Evolutionary conservation across 352 stramenopile genomes (phyloP).

Genomic region (Phytophthora pisi): DNA sequence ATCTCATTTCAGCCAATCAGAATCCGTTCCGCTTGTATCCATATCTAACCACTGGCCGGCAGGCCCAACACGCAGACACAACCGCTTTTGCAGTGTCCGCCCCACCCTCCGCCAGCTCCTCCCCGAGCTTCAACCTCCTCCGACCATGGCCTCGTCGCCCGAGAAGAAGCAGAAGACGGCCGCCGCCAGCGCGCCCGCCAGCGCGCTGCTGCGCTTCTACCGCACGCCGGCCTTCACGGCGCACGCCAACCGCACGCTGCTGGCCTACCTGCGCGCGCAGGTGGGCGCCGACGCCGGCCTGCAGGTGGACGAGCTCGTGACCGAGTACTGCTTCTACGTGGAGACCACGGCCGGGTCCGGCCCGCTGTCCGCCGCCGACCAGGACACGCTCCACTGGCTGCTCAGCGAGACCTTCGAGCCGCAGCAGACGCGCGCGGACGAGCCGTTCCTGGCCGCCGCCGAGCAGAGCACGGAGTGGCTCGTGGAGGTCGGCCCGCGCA

Average conservation of each 20-base stretch:
- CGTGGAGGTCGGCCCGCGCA: constrained; percentile 97
- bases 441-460: constrained; percentile 54
- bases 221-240: constrained; percentile 74
- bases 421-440: constrained; percentile 66
- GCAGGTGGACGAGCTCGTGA: constrained; percentile 72
- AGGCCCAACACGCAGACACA: constrained; percentile 3
- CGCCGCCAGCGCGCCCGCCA: constrained; percentile 17
- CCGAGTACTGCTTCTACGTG: constrained; percentile 98
- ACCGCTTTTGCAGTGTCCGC: constrained; percentile 31
- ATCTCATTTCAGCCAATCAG: background rate
- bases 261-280: constrained; percentile 44
- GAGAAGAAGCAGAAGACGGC: constrained; percentile 80
- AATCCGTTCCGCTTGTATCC: constrained; percentile 11
- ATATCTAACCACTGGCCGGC: constrained; percentile 2
- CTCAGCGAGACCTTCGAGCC: constrained; percentile 97
- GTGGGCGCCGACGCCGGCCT: constrained; percentile 28
- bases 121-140: constrained; percentile 28
- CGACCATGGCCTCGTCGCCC: constrained; percentile 41
- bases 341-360: constrained; percentile 59
- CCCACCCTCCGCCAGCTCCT: constrained; percentile 3
- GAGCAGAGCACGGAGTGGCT: constrained; percentile 58
- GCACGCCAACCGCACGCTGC: constrained; percentile 65
- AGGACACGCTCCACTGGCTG: constrained; percentile 93
- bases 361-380: constrained; percentile 56
- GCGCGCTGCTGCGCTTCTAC: constrained; percentile 75